Base-by-base conservation (phyloP, 768 basidiomycete genomes). In the Rhodotorula kratochvilovae region DNA sequence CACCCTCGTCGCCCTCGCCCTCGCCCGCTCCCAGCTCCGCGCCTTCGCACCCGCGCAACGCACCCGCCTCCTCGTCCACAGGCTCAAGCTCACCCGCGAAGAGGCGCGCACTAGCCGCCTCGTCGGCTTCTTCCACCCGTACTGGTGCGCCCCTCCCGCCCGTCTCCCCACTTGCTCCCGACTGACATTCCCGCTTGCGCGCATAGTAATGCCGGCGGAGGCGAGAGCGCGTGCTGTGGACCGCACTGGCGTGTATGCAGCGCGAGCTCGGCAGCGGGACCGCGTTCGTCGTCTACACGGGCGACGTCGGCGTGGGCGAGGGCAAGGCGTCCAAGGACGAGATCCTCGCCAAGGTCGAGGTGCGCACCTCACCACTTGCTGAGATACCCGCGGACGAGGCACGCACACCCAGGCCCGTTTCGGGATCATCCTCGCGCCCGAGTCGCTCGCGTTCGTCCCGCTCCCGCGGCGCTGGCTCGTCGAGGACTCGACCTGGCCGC, bases 171-270 rank as follows among this genome's bases (percentile, higher is more conserved):
- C 23, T 29, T 7, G 7, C 27, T 27, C 19, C 25, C 36, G 29
- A 43, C n/a, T 43, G 3, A 23, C 36, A 6, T 8, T 15, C 25
- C 21, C 45, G 19, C 21, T 10, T n/a, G n/a, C n/a, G n/a, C n/a
- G 21, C 31, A 35, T 79, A 89, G 95, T 78, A 96, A 98, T 84
- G 93, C 94, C 48, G 94, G 95, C 0, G 95, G 95, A 19, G 96
- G 95, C 36, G 95, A 96, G 95, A 98, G 80, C 87, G 93, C 2
- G 96, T 99, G 2, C 82, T 99, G 0, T 97, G 94, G 93, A 88
- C 90, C 1, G 94, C 92, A 2, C 85, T 97, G 43, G 85, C 88
- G 0, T 85, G 87, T 70, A 82, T 90, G 63, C 93, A 96, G 77
- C 84, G 85, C 31, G 83, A 84, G 68, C 85, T 84, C 7, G 82